phyloP scores from a whole-genome alignment of 1,139 yeast genomes.

The Meyerozyma smithsonii region DNA sequence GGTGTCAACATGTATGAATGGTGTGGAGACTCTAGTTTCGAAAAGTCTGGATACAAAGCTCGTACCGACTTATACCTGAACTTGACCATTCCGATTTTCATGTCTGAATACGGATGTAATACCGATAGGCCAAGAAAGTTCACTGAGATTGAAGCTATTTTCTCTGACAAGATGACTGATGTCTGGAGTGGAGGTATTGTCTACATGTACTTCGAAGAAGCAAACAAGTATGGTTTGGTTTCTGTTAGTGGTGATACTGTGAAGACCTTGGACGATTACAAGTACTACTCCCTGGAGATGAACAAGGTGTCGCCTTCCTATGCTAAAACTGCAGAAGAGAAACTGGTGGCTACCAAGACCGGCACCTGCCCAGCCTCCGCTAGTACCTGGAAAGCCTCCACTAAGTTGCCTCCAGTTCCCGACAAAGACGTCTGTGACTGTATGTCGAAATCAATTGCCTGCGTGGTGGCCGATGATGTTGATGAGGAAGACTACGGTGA shows the following conservation, averaged over 20 bases:
- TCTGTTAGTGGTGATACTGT: constrained; percentile 18
- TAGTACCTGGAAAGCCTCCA: constrained; percentile 35
- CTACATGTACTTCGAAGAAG: constrained; percentile 35
- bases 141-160: constrained; percentile 58
- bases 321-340: constrained; percentile 24
- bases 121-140: constrained; percentile 57
- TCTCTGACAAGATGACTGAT: constrained; percentile 35
- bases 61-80: constrained; percentile 57
- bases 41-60: constrained; percentile 63
- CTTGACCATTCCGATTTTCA: constrained; percentile 73
- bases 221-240: constrained; percentile 33
- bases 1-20: constrained; percentile 92
- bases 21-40: constrained; percentile 75
- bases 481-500: constrained; percentile 32
- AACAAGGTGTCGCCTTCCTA: constrained; percentile 21
- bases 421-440: constrained; percentile 36
- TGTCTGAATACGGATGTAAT: constrained; percentile 94
- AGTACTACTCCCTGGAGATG: constrained; percentile 11
- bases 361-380: constrained; percentile 46
- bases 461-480: constrained; percentile 47
- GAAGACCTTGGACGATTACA: constrained; percentile 11
- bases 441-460: constrained; percentile 41
- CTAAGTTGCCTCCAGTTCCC: constrained; percentile 43
- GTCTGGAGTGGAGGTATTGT: constrained; percentile 43
- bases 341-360: constrained; percentile 20